phyloP scores from a whole-genome alignment of 805 yeast genomes.

The Candida maltosa region DNA sequence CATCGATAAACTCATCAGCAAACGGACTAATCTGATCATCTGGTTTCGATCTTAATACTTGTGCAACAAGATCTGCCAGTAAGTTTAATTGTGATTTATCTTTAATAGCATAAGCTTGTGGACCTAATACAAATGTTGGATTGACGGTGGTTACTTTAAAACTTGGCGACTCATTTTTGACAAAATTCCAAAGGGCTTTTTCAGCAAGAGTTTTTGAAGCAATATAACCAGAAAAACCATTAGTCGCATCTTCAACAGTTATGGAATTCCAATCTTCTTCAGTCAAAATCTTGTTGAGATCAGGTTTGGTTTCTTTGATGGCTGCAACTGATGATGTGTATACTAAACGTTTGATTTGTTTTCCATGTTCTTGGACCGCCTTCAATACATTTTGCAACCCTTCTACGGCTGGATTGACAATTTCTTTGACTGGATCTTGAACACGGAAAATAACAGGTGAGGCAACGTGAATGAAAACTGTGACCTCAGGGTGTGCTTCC shows the following conservation, averaged over 20 bases:
- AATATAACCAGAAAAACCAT: slow-evolving; percentile 25
- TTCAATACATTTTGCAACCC: slow-evolving; percentile 47
- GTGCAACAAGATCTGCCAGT: slow-evolving; percentile 25
- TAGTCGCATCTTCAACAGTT: slow-evolving; percentile 27
- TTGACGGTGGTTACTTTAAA: slow-evolving; percentile 40
- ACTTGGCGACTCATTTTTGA: slow-evolving; percentile 32
- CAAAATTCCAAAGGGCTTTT: slow-evolving; percentile 53
- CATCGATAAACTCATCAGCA: slow-evolving; percentile 40
- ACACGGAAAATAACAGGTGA: slow-evolving; percentile 45
- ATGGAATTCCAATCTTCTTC: slow-evolving; percentile 39
- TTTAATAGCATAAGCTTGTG: slow-evolving; percentile 41
- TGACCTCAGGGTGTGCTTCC: slow-evolving; percentile 42
- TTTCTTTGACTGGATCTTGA: slow-evolving; percentile 40
- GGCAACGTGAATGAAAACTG: slow-evolving; percentile 55
- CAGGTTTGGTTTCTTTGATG: slow-evolving; percentile 19
- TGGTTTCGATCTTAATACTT: slow-evolving; percentile 20
- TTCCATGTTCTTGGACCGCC: slow-evolving; percentile 39
- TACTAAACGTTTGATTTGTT: slow-evolving; percentile 44
- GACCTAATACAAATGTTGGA: slow-evolving; percentile 50
- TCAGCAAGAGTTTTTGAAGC: slow-evolving; percentile 58
- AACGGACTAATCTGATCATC: slow-evolving; percentile 13
- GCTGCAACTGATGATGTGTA: slow-evolving; percentile 52
- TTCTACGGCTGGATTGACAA: slow-evolving; percentile 49
- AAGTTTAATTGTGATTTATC: slow-evolving; percentile 18
- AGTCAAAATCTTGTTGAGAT: slow-evolving; percentile 9